A percentile compares a stretch with the other conserved stretches of the same genome.
phyloP scores from a whole-genome alignment of 371 early-diverging fungal genomes.

The Mucor velutinosus region DNA sequence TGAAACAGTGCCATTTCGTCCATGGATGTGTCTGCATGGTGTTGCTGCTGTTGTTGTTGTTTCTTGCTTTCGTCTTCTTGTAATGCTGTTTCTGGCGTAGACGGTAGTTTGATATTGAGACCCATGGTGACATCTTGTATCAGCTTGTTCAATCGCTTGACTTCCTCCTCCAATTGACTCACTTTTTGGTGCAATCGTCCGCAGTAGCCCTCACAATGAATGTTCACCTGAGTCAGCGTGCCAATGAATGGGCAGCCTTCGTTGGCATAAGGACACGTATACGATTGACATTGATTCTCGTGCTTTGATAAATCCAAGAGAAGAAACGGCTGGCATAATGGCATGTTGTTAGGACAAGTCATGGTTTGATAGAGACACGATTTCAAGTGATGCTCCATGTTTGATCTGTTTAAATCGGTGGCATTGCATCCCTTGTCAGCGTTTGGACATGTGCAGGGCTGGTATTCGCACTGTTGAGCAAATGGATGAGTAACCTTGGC shows the following conservation, averaged over 20 bases:
- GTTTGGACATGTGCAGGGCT: constrained; percentile 39
- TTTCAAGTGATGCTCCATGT: constrained; percentile 30
- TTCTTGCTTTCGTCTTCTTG: constrained; percentile 6
- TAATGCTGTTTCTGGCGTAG: constrained; percentile 19
- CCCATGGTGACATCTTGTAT: constrained; percentile 13
- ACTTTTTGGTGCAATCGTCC: constrained; percentile 42
- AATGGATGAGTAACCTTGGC: background rate
- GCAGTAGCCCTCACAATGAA: constrained; percentile 44
- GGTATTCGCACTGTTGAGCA: constrained; percentile 34
- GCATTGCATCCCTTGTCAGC: constrained; percentile 41
- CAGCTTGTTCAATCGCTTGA: constrained; percentile 29
- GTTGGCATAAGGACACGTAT: constrained; percentile 36
- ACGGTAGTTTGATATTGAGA: constrained; percentile 15
- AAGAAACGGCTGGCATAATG: constrained; percentile 42
- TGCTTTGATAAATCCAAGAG: constrained; percentile 37
- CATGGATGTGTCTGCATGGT: constrained; percentile 22
- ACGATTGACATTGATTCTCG: constrained; percentile 44
- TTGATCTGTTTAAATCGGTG: constrained; percentile 12
- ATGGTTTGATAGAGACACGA: constrained; percentile 41
- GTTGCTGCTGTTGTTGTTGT: constrained; percentile 1
- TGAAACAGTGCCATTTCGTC: constrained; percentile 36
- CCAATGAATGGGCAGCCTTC: constrained; percentile 49
- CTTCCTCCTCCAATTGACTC: constrained; percentile 37
- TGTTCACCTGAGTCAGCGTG: constrained; percentile 28
- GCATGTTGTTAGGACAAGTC: constrained; percentile 44